phyloP scores from a whole-genome alignment of 257 asterid species.

The Solanum pennellii region DNA sequence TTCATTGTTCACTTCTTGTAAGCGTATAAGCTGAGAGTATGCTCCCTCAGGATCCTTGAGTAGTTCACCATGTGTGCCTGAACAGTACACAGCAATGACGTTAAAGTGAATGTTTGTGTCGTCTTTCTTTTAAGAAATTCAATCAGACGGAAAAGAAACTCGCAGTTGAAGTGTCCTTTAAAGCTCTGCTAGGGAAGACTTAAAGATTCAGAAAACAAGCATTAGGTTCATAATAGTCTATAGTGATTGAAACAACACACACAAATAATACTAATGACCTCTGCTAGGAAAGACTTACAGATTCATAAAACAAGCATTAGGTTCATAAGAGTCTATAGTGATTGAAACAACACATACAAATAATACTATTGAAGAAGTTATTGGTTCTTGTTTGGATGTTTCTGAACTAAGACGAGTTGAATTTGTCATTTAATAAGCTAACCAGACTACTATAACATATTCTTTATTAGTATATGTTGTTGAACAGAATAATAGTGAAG shows the following conservation, averaged over 20 bases:
- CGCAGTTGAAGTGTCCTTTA: background rate
- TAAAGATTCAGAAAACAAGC: background rate
- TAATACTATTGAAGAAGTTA: background rate
- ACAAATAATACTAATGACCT: background rate
- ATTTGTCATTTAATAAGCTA: background rate
- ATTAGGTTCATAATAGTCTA: background rate
- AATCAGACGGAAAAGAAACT: background rate
- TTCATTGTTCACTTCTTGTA: conserved; percentile 37
- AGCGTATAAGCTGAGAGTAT: conserved; percentile 43
- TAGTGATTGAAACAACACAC: background rate
- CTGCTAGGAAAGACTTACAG: background rate
- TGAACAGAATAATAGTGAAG: background rate
- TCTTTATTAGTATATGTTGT: background rate
- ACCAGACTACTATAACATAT: background rate
- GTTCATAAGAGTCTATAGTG: background rate
- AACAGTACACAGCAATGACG: background rate
- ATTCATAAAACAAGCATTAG: background rate
- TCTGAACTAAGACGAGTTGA: background rate
- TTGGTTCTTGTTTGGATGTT: background rate
- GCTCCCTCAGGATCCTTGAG: conserved; percentile 38
- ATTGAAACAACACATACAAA: background rate
- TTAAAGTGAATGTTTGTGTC: background rate
- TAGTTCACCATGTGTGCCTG: conserved; percentile 45
- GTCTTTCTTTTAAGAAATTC: background rate
- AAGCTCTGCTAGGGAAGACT: background rate